phyloP scores from a whole-genome alignment of 768 basidiomycete species.

The Suillus brevipes region DNA sequence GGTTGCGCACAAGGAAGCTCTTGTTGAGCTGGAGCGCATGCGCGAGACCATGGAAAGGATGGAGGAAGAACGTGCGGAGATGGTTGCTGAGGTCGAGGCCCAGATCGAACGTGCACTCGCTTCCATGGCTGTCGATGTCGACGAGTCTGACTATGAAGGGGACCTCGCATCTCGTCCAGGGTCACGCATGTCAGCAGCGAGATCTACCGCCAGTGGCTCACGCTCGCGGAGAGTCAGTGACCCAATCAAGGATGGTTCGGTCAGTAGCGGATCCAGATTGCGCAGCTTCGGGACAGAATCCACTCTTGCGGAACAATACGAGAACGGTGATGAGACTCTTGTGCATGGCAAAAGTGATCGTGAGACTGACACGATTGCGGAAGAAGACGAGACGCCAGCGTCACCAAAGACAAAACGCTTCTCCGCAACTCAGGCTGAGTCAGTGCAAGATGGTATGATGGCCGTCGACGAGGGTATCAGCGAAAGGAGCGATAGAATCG shows the following conservation, averaged over 20 bases:
- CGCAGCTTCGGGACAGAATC: constrained; percentile 80
- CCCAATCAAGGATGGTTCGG: constrained; percentile 43
- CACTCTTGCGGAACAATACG: constrained; percentile 71
- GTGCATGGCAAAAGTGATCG: constrained; percentile 39
- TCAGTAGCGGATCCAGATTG: constrained; percentile 38
- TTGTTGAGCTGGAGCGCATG: constrained; percentile 83
- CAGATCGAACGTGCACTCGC: constrained; percentile 86
- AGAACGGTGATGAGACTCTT: constrained; percentile 42
- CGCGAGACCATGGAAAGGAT: constrained; percentile 80
- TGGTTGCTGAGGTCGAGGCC: constrained; percentile 92
- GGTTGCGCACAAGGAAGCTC: constrained; percentile 73
- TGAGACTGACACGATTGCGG: constrained; percentile 54
- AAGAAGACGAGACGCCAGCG: constrained; percentile 50
- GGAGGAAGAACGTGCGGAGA: constrained; percentile 83
- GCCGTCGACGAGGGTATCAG: constrained; percentile 88
- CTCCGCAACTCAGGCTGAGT: constrained; percentile 66
- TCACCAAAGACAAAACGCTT: constrained; percentile 73
- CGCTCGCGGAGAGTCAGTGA: constrained; percentile 65
- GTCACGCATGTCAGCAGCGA: constrained; percentile 64
- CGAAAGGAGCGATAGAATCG: constrained; percentile 82
- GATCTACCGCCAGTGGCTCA: constrained; percentile 42
- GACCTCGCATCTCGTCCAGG: constrained; percentile 60
- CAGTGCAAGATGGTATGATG: constrained; percentile 73
- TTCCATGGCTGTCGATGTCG: constrained; percentile 78
- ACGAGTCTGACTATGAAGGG: constrained; percentile 68